A percentile compares a stretch with the other conserved stretches of the same genome.
phyloP scores from a whole-genome alignment of 225 moss, liverwort and hornwort genomes.

The Takakia lepidozioides region DNA sequence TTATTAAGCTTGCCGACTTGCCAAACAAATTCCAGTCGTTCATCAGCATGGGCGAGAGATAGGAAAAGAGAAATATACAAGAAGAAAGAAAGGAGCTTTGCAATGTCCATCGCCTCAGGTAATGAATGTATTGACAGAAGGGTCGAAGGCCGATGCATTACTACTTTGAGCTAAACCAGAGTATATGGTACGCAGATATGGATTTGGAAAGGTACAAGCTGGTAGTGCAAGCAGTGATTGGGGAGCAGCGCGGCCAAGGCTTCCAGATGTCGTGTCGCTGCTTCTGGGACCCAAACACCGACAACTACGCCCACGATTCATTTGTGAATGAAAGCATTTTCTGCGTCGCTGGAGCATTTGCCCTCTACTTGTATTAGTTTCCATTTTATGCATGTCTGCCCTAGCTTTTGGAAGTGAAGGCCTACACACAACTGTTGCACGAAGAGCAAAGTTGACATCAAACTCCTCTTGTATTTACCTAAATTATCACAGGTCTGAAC shows the following conservation, averaged over 20 bases:
- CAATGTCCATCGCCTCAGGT: no score
- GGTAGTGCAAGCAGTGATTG: conserved; percentile 49
- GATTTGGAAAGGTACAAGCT: conserved; percentile 46
- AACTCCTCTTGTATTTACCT: no score
- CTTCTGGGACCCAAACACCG: conserved; percentile 55
- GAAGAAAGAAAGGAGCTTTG: no score
- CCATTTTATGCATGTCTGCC: no score
- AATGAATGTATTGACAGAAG: background rate
- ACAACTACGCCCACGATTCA: conserved; percentile 49
- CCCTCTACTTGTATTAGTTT: conserved; percentile 33
- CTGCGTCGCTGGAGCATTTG: conserved; percentile 46
- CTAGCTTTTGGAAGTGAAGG: no score
- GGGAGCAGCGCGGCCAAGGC: conserved; percentile 56
- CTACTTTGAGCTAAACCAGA: background rate
- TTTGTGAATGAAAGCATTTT: conserved; percentile 46
- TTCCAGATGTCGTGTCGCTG: conserved; percentile 64
- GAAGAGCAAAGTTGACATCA: no score
- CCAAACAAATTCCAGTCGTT: no score
- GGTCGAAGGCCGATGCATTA: background rate
- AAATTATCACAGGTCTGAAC: no score
- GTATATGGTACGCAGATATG: conserved; percentile 29
- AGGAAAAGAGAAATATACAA: no score
- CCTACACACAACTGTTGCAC: no score
- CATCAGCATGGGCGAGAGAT: no score
- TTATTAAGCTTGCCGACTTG: no score